These are phyloP conservation scores for Gleditsia sinensis DNA, from an alignment of 306 rosid genomes.

Conservation along the genomic window DNA sequence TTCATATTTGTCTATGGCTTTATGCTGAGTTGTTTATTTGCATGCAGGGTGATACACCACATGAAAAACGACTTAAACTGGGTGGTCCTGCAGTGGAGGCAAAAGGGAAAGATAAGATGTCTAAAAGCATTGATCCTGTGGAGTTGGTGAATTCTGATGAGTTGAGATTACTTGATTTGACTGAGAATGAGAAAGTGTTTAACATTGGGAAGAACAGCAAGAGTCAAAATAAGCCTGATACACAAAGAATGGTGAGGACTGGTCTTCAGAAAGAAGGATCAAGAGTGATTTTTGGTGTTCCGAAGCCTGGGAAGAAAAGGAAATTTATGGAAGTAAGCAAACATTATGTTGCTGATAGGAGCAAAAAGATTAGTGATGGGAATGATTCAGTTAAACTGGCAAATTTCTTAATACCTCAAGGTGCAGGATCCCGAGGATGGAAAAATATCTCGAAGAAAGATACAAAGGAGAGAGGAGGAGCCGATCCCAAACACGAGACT, in stretches of 20 bases:
- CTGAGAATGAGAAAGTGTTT: constrained; percentile 65
- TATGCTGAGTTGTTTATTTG: constrained; percentile 36
- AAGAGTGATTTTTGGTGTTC: constrained; percentile 79
- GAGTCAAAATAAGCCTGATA: constrained; percentile 57
- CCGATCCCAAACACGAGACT: constrained; percentile 66
- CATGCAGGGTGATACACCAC: constrained; percentile 80
- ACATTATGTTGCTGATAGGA: constrained; percentile 71
- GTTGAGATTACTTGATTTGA: constrained; percentile 55
- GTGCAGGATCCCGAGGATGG: constrained; percentile 66
- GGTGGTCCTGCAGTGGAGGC: constrained; percentile 57
- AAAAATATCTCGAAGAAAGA: constrained; percentile 65
- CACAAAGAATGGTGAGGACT: constrained; percentile 58
- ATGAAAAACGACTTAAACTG: constrained; percentile 77
- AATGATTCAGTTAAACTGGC: constrained; percentile 61
- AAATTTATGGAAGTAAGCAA: constrained; percentile 99
- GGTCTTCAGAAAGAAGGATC: constrained; percentile 90
- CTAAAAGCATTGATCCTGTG: constrained; percentile 40
- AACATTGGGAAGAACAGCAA: constrained; percentile 74
- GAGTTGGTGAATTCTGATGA: constrained; percentile 54
- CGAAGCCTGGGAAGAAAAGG: constrained; percentile 96
- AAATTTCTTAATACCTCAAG: constrained; percentile 70
- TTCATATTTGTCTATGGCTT: constrained; percentile 21
- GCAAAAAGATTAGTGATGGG: constrained; percentile 54
- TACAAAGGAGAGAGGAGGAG: constrained; percentile 55
- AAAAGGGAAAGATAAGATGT: constrained; percentile 59